phyloP scores from a whole-genome alignment of 495 filamentous ascomycete species.

The Aspergillus haitiensis region DNA sequence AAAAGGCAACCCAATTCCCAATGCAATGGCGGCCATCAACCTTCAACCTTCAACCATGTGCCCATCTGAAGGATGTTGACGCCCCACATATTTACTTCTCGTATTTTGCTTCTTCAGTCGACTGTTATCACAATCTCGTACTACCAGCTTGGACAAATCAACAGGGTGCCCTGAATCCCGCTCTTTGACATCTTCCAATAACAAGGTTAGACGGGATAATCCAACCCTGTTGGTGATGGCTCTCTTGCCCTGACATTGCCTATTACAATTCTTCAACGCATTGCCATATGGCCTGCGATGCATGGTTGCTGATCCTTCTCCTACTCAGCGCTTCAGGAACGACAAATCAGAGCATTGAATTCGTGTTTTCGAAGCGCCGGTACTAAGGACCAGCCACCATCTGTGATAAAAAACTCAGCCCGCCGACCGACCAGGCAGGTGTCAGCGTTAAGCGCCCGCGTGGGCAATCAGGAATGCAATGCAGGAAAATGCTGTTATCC shows the following conservation, averaged over 20 bases:
- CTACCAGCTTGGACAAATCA: conserved; percentile 1
- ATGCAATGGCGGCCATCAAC: no score
- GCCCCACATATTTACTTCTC: not conserved
- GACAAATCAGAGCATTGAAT: conserved; percentile 16
- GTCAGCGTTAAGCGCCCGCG: conserved; percentile 29
- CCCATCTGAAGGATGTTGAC: conserved; percentile 5
- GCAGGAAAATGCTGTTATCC: conserved; percentile 25
- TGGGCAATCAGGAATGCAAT: conserved; percentile 18
- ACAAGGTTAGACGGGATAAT: not conserved
- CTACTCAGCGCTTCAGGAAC: conserved; percentile 6
- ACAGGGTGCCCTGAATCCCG: not conserved
- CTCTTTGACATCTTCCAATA: no score
- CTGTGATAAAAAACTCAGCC: conserved; percentile 17
- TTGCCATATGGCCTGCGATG: not conserved
- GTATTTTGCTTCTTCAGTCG: not conserved
- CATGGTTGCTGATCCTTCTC: conserved; percentile 16
- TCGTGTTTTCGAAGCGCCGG: conserved; percentile 14
- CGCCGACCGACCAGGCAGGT: conserved; percentile 18
- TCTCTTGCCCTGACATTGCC: not conserved
- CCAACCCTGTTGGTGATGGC: not conserved
- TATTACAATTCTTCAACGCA: not conserved
- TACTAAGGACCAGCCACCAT: conserved; percentile 11
- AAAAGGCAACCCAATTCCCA: no score
- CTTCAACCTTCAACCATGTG: not conserved
- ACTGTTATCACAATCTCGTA: not conserved